Base-by-base conservation (phyloP, 768 basidiomycete species). In the Calocybe cyanea region DNA sequence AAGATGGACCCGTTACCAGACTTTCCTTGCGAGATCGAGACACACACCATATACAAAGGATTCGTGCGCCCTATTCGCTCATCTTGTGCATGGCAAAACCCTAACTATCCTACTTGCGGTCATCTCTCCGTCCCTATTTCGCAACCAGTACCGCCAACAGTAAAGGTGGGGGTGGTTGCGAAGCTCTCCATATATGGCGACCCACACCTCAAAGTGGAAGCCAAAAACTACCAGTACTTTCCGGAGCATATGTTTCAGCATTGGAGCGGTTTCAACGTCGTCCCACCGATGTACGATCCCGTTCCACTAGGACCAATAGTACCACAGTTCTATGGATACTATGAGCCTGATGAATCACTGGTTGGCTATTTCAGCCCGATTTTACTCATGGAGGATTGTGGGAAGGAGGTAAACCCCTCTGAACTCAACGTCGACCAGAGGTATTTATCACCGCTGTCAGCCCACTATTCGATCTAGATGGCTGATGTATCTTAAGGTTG, bases 281-380 rank as follows among this genome's bases (percentile, higher is more conserved):
- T 75, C 1, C 51, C 53, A 10, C 75, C 76, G 2, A 46, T 78
- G 5, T 60, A 61, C 21, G 54, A 69, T 49, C 72, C 78, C 0
- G 68, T 73, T 0, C 76, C 78, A 2, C 63, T 76, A 3, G 63
- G 67, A 6, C 70, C 83, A 0, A 37, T 83, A 38, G 75, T 79
- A 3, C 82, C 83, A 0, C 80, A 82, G 57, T 85, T 75, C 59
- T 85, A 79, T 52, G 82, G 84, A 1, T 80, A 77, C 59, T 85
- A 83, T 52, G 7, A 7, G 37, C 34, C 2, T 21, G 21, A 2
- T 19, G 34, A n/a, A 3, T 7, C 8, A 19, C 4, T 30, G 25
- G 4, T n/a, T n/a, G 50, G 50, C 2, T 66, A 66, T 49, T 54
- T 64, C 30, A 73, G 72, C 47, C 67, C 72, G 0, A 69, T 75